A percentile compares a stretch with the other conserved stretches of the same genome.
Conservation (phyloP, 306 rosid genomes). For the Lathyrus tuberosus region DNA sequence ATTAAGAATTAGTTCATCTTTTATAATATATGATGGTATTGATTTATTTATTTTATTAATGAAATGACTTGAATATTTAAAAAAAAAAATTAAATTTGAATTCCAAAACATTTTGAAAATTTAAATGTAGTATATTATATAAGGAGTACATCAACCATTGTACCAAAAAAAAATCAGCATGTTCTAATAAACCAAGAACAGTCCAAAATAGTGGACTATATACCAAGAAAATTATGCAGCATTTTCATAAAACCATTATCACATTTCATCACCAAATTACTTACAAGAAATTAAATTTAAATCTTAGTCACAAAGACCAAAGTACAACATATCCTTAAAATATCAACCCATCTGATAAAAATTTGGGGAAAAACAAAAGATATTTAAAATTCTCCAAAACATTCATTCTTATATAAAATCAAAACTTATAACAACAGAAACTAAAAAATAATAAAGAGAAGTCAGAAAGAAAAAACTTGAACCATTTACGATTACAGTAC, state of each 20-base stretch:
- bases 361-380: not conserved
- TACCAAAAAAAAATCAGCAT: too few species aligned
- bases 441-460: not conserved
- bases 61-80: too few species aligned
- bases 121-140: too few species aligned
- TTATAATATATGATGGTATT: too few species aligned
- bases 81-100: too few species aligned
- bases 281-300: too few species aligned
- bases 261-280: too few species aligned
- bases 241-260: not conserved
- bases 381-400: not conserved
- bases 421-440: not conserved
- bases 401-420: not conserved
- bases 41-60: too few species aligned
- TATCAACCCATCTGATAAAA: not conserved
- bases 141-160: too few species aligned
- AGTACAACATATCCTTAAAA: not conserved
- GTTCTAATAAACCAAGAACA: not conserved
- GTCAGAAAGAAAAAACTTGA: not conserved
- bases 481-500: not conserved
- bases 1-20: not conserved
- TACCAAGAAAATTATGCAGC: not conserved
- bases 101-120: too few species aligned
- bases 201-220: not conserved
- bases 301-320: not conserved